phyloP scores from a whole-genome alignment of 2,329 filamentous ascomycete genomes.

The Paradendryphiella salina region DNA sequence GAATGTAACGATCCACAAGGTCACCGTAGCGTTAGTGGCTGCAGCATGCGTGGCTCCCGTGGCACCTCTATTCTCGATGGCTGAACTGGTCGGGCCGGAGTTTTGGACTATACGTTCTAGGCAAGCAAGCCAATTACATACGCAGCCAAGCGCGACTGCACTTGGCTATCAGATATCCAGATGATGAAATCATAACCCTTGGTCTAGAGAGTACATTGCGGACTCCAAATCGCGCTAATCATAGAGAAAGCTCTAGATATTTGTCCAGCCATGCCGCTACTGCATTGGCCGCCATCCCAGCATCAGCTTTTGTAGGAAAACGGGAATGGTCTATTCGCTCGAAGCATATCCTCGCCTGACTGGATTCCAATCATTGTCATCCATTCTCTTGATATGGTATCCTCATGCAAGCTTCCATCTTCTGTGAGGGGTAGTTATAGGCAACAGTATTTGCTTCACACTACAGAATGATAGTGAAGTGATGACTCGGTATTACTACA shows the following conservation, averaged over 20 bases:
- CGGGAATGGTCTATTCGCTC: background rate
- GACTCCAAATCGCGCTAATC: background rate
- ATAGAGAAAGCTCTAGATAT: no score
- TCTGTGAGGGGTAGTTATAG: no score
- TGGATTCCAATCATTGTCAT: background rate
- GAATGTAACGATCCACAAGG: background rate
- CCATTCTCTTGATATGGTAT: background rate
- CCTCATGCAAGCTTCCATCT: background rate
- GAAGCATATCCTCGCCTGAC: background rate
- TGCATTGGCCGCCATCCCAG: background rate
- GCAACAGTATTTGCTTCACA: no score
- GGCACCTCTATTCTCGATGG: background rate
- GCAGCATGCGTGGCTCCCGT: background rate
- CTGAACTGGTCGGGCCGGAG: constrained; percentile 1
- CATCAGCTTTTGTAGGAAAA: background rate
- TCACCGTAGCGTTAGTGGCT: background rate
- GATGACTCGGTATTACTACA: no score
- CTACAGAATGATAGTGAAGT: no score
- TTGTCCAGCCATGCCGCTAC: background rate
- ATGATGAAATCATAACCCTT: background rate
- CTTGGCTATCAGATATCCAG: background rate
- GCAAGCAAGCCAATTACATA: background rate
- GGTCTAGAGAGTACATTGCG: background rate
- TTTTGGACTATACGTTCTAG: background rate
- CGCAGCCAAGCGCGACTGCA: background rate